Evolutionary conservation across 495 filamentous ascomycete genomes (phyloP), one percentile per base, ranked within the genome.

Genomic region (Penicillium desertorum): DNA sequence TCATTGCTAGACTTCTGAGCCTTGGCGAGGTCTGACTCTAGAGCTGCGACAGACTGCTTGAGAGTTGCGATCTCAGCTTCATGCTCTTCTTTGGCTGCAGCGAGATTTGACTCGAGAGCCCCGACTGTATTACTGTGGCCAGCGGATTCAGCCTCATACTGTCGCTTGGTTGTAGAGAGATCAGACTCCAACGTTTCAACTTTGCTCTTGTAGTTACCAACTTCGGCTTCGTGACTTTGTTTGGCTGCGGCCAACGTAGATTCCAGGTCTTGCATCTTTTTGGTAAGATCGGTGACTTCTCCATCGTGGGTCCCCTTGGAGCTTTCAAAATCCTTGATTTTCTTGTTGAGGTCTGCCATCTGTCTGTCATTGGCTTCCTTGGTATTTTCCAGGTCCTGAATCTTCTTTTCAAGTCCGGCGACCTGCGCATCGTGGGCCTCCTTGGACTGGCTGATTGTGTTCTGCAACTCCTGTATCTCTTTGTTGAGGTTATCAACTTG

Each of bases 1-100:
- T 86, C 86, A 64, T 84, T 80, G 0, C 76, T 60, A 30, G 62
- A 67, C 72, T 80, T 62, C 65, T 71, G 71, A 51, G 77, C 72
- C 60, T 86, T 83, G 64, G 83, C 81, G 49, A 89, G 60, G 55
- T 87, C 81, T 11, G 79, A 76, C 62, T 83, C 79, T 12, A 87
- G 70, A 17, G 70, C 67, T 54, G 80, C 76, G 29, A 83, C 75
- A 8, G 78, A 81, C 4, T 81, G 77, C 54, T 81, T 79, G 52
- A 88, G 70, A 22, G 84, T 83, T 1, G 80, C 78, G 60, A 79
- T 73, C 61, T 88, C 83, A 2, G 82, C 79, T 25, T 87, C 81
- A 78, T 87, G 69, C 42, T 82, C 65, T 44, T 65, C 71, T 54
- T 72, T 73, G 45, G 75, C 69, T 60, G 85, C 80, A 65, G 81